A percentile compares a stretch with the other conserved stretches of the same genome.
These are phyloP conservation scores for Penicillium freii DNA, from an alignment of 2,329 filamentous ascomycete species.

Conservation along the genomic window DNA sequence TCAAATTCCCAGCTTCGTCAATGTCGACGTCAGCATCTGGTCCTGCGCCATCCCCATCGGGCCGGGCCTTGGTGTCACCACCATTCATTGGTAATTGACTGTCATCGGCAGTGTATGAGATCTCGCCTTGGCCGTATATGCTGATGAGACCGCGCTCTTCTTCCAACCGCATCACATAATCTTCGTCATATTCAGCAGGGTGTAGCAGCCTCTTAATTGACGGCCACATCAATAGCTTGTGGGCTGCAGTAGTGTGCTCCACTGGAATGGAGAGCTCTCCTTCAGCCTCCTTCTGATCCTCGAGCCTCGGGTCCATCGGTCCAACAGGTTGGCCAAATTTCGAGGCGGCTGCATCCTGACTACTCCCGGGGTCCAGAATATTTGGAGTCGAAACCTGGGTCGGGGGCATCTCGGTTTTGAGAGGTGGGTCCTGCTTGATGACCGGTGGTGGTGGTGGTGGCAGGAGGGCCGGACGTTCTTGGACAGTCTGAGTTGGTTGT, in stretches of 20 bases:
- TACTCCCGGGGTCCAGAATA: neutral
- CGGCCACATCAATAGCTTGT: constrained; percentile 72
- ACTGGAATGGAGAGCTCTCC: constrained; percentile 71
- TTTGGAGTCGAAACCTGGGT: neutral
- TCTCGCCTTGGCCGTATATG: constrained; percentile 77
- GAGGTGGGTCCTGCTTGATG: neutral
- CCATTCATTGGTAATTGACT: constrained; percentile 36
- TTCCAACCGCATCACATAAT: constrained; percentile 75
- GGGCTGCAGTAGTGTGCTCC: constrained; percentile 87
- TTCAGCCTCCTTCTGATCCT: constrained; percentile 30
- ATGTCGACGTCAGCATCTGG: constrained; percentile 49
- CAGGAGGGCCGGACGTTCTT: neutral
- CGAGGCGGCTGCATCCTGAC: neutral
- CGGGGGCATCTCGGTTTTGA: neutral
- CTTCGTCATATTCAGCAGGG: constrained; percentile 57
- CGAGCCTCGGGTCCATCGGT: neutral
- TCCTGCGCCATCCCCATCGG: constrained; percentile 15
- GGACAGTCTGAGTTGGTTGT: neutral
- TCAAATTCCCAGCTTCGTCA: constrained; percentile 50
- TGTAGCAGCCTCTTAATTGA: constrained; percentile 64
- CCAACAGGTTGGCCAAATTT: neutral
- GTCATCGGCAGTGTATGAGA: constrained; percentile 58
- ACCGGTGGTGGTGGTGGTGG: neutral
- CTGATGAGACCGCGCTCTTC: constrained; percentile 70
- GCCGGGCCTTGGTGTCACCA: constrained; percentile 5